Percentiles rank a stretch among this genome's conserved stretches.
These are phyloP conservation scores for Tricladium varicosporioides DNA, from an alignment of 2,329 filamentous ascomycete species.

Conservation along the genomic window DNA sequence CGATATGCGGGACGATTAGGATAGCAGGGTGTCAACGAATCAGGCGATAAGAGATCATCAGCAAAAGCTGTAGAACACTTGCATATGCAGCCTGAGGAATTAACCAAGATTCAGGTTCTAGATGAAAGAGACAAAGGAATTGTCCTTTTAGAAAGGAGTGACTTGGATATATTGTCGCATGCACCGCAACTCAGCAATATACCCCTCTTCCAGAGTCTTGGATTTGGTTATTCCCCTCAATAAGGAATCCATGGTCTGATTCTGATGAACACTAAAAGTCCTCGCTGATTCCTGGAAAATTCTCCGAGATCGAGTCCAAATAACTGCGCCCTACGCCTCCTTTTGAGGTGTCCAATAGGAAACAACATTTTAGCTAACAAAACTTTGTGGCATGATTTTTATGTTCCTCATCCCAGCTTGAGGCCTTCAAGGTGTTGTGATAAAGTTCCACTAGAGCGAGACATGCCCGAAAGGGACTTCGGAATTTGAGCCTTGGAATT, in stretches of 20 bases:
- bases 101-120: background rate
- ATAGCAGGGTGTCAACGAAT: background rate
- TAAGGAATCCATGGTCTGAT: background rate
- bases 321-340: background rate
- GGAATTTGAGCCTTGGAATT: too few species aligned
- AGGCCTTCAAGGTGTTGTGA: too few species aligned
- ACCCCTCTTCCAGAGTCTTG: background rate
- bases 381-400: background rate
- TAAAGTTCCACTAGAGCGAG: too few species aligned
- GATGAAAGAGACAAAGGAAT: background rate
- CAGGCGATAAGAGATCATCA: background rate
- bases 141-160: too few species aligned
- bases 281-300: background rate
- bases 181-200: background rate
- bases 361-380: background rate
- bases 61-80: background rate
- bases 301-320: background rate
- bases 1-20: slow-evolving; percentile 16
- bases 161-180: background rate
- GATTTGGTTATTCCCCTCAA: too few species aligned
- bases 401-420: too few species aligned
- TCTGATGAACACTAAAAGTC: background rate
- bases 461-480: too few species aligned
- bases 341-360: background rate
- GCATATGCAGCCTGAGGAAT: slow-evolving; percentile 2